These are phyloP conservation scores for Candida frijolesensis DNA, from an alignment of 1,139 yeast genomes.

Conservation along the genomic window DNA sequence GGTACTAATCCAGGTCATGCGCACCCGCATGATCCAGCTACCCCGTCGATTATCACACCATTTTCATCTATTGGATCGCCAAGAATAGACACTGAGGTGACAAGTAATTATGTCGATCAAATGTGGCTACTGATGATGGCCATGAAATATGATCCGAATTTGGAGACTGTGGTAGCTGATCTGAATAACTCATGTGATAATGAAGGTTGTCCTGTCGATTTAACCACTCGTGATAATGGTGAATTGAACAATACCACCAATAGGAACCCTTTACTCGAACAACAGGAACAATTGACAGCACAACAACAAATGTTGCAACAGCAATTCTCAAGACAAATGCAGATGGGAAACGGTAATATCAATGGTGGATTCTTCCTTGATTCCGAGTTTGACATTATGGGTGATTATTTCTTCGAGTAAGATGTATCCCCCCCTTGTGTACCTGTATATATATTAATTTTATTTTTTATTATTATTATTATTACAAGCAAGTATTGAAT, in stretches of 20 bases:
- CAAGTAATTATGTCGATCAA: constrained; percentile 38
- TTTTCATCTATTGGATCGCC: constrained; percentile 19
- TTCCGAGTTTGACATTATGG: constrained; percentile 11
- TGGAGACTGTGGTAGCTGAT: not conserved
- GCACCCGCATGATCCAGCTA: not conserved
- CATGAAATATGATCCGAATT: constrained; percentile 27
- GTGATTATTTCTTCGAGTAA: constrained; percentile 4
- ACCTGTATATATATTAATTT: not conserved
- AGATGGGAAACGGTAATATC: not conserved
- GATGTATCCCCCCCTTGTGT: not conserved
- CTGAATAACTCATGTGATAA: not conserved
- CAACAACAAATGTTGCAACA: constrained; percentile 4
- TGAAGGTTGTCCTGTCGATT: constrained; percentile 1
- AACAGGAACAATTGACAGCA: constrained; percentile 3
- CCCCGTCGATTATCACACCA: constrained; percentile 6
- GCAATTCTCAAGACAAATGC: constrained; percentile 3
- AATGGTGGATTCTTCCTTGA: constrained; percentile 5
- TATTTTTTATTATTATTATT: not conserved
- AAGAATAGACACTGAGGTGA: constrained; percentile 28
- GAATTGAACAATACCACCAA: not conserved
- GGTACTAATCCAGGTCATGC: not conserved
- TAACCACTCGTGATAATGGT: constrained; percentile 5
- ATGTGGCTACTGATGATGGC: constrained; percentile 42
- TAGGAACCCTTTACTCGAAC: not conserved
- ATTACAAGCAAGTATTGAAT: no score